Base-by-base conservation (phyloP, 345 rosid genomes). In the Isatis tinctoria region DNA sequence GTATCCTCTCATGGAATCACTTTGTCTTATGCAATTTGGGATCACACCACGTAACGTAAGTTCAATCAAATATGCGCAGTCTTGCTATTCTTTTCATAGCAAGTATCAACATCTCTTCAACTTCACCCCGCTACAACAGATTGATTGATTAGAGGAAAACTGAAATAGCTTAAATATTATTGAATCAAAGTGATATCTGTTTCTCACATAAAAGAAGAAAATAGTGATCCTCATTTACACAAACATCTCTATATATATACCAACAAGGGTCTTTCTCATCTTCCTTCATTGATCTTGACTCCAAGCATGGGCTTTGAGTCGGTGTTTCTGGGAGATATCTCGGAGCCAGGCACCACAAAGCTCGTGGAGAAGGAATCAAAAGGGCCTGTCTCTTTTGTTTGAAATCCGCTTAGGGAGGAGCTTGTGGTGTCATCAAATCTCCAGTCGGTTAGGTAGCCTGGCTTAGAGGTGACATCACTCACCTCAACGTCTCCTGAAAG, bases 401-500 rank as follows among this genome's bases (percentile, higher is more conserved):
- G 63, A 13, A 48, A 40, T 16, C 5, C 79, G 40, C 76, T 82
- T 73, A 36, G 8, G 51, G 76, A 73, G 44, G 85, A 78, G 76
- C 26, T 67, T 16, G 75, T 75, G 2, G 39, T 53, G 53, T 84
- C 90, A 37, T 74, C 79, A 24, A 77, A 87, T 67, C 69, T 83
- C 87, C 87, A 83, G 51, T 73, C 85, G 9, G 85, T 80, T 69
- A 88, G 63, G 82, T 86, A 83, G 14, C 87, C 85, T n/a, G 91
- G 89, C 75, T 73, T 82, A 2, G 67, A 43, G 33, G 81, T 72
- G n/a, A 69, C 79, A 16, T 64, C 56, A 37, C 72, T 73, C 22
- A 88, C 88, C 75, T 87, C 90, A 12, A 70, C 63, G 63, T 91
- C 94, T 60, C 91, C 89, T 0, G 82, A 77, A 6, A 91, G 71